Evolutionary conservation across 148 eudicot species (phyloP).

Genomic region (Vaccinium myrtillus): DNA sequence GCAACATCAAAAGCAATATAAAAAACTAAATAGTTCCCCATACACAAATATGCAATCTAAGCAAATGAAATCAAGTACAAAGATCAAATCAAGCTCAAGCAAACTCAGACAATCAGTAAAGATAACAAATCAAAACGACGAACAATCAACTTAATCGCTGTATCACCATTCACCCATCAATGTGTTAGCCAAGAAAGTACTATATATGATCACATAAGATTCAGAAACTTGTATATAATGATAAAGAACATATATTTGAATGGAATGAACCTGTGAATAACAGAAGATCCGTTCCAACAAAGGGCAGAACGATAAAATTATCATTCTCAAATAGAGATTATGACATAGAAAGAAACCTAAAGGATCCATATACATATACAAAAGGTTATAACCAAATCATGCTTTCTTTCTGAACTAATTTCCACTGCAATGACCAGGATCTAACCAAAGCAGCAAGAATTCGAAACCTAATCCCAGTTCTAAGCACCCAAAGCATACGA

Average conservation of each 20-base stretch:
- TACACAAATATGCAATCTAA: neutral
- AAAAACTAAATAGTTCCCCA: neutral
- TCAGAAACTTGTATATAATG: neutral
- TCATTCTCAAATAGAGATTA: neutral
- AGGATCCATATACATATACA: neutral
- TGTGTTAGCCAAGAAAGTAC: neutral
- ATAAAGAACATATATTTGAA: neutral
- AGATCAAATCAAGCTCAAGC: neutral
- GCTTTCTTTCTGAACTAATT: neutral
- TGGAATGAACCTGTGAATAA: neutral
- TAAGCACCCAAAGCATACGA: slow-evolving; percentile 3
- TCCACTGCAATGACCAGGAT: neutral
- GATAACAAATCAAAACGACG: neutral
- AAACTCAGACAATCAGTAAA: neutral
- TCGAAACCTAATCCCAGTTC: neutral
- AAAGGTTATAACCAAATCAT: neutral
- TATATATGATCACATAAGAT: neutral
- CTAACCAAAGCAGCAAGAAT: neutral
- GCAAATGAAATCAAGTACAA: neutral
- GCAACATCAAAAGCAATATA: neutral
- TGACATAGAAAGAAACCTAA: neutral
- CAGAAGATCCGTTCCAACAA: neutral
- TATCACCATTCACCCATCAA: neutral
- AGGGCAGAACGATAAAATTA: no score
- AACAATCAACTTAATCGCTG: neutral